Base-by-base conservation (phyloP, 495 filamentous ascomycete genomes). In the Neurospora sp. region DNA sequence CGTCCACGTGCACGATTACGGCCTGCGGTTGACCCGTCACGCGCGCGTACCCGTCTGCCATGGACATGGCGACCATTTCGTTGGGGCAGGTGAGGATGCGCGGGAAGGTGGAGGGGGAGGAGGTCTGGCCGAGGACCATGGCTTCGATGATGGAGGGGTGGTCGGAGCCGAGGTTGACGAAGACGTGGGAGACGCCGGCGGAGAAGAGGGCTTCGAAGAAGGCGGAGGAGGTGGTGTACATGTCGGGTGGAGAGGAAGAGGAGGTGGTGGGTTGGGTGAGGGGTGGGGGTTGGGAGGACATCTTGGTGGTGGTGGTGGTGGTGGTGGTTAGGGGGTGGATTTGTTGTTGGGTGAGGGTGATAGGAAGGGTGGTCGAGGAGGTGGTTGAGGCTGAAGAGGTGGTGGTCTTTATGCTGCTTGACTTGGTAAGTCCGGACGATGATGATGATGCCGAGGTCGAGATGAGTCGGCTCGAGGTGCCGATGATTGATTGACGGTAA, bases 41-140 rank as follows among this genome's bases (percentile, higher is more conserved):
- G 69, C 94, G 93, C 4, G 95, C 95, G 80, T 94, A 97, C 74
- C 94, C 95, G 80, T 98, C 94, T 23, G 95, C 95, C 92, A 97
- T 97, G 69, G 94, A 97, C 74, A 98, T 89, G 69, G 95, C 95
- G 5, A 98, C 95, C 95, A 98, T 98, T 92, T 97, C 94, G 77
- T 97, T 97, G 2, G 94, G 94, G 80, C 94, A 97, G 69, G 94
- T 98, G 77, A 98, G 92, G 71, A 97, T 93, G 44, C 85, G 89
- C 37, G 94, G 95, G 76, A 97, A 97, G 71, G 87, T 85, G 59
- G 87, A 89, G 71, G 86, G 85, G 71, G 77, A 86, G 75, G 83
- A 86, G 75, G 83, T 82, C 70, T 94, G 90, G 18, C 93, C 95
- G 81, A 94, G 95, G 72, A 96, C 92, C 84, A 98, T 97, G n/a